Evolutionary conservation across 2,329 filamentous ascomycete genomes (phyloP).

Genomic region (Claviceps fusiformis): DNA sequence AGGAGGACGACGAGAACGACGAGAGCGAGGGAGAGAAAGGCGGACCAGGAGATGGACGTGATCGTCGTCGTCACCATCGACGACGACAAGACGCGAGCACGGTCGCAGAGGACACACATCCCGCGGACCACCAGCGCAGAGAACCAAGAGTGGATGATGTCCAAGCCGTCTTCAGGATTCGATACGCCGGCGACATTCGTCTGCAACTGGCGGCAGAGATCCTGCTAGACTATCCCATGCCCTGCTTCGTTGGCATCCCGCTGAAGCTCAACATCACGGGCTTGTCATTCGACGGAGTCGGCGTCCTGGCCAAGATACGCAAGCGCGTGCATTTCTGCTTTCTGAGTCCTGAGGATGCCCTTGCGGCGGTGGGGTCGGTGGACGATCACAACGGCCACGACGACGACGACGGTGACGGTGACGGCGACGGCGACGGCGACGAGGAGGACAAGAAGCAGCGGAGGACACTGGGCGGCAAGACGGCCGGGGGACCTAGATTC

Average conservation of each 20-base stretch:
- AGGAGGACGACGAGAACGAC: slow-evolving; percentile 9
- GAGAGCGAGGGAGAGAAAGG: too few species aligned
- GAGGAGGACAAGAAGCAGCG: background rate
- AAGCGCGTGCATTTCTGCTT: slow-evolving; percentile 90
- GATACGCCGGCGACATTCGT: slow-evolving; percentile 76
- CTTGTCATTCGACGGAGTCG: slow-evolving; percentile 86
- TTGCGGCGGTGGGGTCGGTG: slow-evolving; percentile 50
- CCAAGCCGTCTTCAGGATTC: slow-evolving; percentile 83
- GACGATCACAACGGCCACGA: slow-evolving; percentile 13
- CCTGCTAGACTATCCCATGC: slow-evolving; percentile 94
- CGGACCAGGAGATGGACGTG: background rate
- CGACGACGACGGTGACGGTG: slow-evolving; percentile 9
- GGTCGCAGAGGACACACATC: slow-evolving; percentile 16
- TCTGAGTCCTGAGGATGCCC: slow-evolving; percentile 77
- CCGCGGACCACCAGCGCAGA: slow-evolving; percentile 27
- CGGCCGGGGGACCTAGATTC: slow-evolving; percentile 26
- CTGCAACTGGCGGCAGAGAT: slow-evolving; percentile 90
- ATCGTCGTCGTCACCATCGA: background rate
- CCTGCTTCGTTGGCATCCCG: slow-evolving; percentile 91
- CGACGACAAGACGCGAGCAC: slow-evolving; percentile 12
- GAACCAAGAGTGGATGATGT: slow-evolving; percentile 76
- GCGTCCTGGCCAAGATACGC: slow-evolving; percentile 81
- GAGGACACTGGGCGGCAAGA: slow-evolving; percentile 12
- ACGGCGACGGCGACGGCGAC: slow-evolving; percentile 1
- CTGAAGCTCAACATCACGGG: slow-evolving; percentile 92